A percentile compares a stretch with the other conserved stretches of the same genome.
Conservation (phyloP, 192 early-diverging fungal genomes). For the Podila horticola region DNA sequence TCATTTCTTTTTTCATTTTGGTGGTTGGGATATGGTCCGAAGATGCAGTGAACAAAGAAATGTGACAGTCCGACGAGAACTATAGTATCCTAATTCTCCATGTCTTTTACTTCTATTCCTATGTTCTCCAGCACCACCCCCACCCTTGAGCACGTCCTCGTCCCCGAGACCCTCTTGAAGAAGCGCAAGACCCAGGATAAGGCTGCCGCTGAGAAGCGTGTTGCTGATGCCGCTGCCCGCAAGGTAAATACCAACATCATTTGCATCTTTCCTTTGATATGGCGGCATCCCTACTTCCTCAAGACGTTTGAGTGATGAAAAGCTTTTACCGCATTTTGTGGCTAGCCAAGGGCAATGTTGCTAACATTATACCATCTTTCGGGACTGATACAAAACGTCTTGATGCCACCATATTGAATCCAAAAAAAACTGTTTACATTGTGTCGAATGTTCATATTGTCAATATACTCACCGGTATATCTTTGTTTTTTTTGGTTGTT, state of each 20-base stretch:
- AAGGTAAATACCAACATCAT: constrained; percentile 52
- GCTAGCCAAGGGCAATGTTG: constrained; percentile 59
- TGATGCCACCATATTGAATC: too few species aligned
- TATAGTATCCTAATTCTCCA: not conserved
- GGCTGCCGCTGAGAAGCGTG: constrained; percentile 69
- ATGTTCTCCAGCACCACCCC: constrained; percentile 53
- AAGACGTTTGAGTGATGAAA: constrained; percentile 4
- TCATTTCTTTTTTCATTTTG: too few species aligned
- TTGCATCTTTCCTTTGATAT: not conserved
- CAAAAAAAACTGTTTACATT: too few species aligned
- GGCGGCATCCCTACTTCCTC: too few species aligned
- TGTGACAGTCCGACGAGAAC: constrained; percentile 20
- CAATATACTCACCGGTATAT: not conserved
- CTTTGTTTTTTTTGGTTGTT: not conserved
- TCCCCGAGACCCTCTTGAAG: constrained; percentile 91
- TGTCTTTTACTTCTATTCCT: constrained; percentile 4
- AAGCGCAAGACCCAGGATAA: constrained; percentile 84
- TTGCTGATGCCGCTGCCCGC: constrained; percentile 60
- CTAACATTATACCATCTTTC: constrained; percentile 78
- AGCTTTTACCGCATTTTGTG: constrained; percentile 29
- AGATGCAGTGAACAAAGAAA: not conserved
- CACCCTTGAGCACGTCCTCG: constrained; percentile 72
- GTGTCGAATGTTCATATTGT: too few species aligned
- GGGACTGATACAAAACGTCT: constrained; percentile 69
- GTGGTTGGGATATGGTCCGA: not conserved